Evolutionary conservation across 73 alveolate genomes (phyloP).

Genomic region (Paramecium octaurelia): DNA sequence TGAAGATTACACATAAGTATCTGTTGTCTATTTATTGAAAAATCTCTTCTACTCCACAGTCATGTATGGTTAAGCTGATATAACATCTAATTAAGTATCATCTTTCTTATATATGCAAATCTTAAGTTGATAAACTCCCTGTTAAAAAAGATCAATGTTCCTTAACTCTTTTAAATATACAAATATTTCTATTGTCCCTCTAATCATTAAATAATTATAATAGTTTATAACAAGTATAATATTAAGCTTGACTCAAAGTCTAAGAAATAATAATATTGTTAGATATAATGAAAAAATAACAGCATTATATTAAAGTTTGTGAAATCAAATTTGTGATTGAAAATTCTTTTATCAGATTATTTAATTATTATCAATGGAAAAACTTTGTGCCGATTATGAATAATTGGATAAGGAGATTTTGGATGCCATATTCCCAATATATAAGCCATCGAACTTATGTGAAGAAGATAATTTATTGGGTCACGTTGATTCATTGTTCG

Average conservation of each 20-base stretch:
- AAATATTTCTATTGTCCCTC: conserved; percentile 23
- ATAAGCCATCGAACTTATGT: neutral
- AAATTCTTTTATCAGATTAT: neutral
- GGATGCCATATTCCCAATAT: neutral
- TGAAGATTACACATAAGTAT: neutral
- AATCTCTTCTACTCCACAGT: neutral
- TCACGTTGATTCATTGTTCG: neutral
- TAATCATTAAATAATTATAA: neutral
- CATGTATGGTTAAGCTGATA: conserved; percentile 17
- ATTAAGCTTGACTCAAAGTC: neutral
- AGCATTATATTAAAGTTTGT: neutral
- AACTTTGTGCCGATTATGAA: neutral
- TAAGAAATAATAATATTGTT: neutral
- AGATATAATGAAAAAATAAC: neutral
- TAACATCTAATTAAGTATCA: neutral
- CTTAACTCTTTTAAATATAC: neutral
- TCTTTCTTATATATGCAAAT: neutral
- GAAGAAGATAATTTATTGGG: neutral
- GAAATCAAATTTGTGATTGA: neutral
- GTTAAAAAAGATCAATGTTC: conserved; percentile 27
- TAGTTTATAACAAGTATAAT: neutral
- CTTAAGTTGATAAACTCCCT: conserved; percentile 26
- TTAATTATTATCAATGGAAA: neutral
- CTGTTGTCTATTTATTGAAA: neutral
- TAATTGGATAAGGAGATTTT: neutral